A percentile compares a stretch with the other conserved stretches of the same genome.
Conservation (phyloP, 2,329 filamentous ascomycete genomes). For the Colletotrichum sp. region DNA sequence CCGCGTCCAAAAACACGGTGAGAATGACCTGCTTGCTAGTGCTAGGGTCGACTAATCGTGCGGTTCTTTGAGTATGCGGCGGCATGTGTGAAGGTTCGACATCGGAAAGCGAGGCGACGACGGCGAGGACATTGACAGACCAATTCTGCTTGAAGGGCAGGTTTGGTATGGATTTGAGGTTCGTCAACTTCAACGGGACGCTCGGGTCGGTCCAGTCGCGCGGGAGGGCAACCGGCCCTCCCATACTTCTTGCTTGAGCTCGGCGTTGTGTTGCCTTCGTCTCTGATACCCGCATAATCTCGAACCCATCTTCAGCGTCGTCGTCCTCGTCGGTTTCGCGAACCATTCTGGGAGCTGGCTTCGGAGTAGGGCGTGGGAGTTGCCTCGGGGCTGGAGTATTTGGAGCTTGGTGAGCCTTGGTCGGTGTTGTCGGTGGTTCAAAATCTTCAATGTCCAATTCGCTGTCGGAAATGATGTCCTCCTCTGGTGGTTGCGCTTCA, state of each 20-base stretch:
- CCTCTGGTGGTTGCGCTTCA: background rate
- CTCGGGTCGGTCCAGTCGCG: slow-evolving; percentile 45
- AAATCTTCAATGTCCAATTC: slow-evolving; percentile 12
- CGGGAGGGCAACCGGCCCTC: slow-evolving; percentile 38
- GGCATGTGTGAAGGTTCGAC: slow-evolving; percentile 54
- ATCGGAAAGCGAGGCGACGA: slow-evolving; percentile 51
- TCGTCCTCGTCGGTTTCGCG: slow-evolving; percentile 16
- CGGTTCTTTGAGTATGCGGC: slow-evolving; percentile 56
- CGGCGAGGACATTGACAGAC: slow-evolving; percentile 59
- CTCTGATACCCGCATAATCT: slow-evolving; percentile 35
- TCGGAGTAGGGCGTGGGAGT: background rate
- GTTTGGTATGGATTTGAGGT: slow-evolving; percentile 52
- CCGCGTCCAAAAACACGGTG: slow-evolving; percentile 59
- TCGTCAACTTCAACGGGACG: slow-evolving; percentile 55
- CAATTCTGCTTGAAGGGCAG: slow-evolving; percentile 64
- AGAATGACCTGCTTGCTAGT: slow-evolving; percentile 57
- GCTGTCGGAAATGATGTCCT: slow-evolving; percentile 10
- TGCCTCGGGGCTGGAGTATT: slow-evolving; percentile 1
- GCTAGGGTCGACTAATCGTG: slow-evolving; percentile 55
- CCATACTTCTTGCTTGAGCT: background rate
- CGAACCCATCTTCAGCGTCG: slow-evolving; percentile 33
- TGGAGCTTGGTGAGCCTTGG: background rate
- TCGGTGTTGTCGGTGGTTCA: background rate
- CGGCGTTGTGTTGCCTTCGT: slow-evolving; percentile 1
- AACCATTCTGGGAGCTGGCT: background rate